phyloP scores from a whole-genome alignment of 2,329 filamentous ascomycete species.

The Tolypocladium ovalisporum region DNA sequence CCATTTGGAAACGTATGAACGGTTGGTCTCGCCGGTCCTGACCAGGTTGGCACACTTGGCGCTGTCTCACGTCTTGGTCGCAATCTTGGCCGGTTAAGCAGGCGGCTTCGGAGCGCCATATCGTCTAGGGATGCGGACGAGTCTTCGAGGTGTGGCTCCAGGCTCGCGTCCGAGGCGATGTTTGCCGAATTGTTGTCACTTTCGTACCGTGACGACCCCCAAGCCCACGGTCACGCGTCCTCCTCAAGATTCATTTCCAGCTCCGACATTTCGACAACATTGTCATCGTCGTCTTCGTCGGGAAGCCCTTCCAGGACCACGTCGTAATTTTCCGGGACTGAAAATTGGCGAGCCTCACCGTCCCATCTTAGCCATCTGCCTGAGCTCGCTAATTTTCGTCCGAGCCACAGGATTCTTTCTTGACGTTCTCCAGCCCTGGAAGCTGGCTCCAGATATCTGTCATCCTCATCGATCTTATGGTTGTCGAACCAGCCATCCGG shows the following conservation, averaged over 20 bases:
- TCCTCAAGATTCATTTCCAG: not conserved
- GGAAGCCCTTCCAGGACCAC: constrained; percentile 15
- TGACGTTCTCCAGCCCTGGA: constrained; percentile 47
- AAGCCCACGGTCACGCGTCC: not conserved
- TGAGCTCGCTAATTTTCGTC: constrained; percentile 30
- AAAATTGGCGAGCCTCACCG: constrained; percentile 23
- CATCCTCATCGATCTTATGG: constrained; percentile 54
- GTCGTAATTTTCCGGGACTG: constrained; percentile 25
- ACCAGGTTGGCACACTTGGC: not conserved
- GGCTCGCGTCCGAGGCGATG: not conserved
- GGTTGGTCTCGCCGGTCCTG: not conserved
- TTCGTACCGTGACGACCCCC: not conserved
- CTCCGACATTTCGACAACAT: not conserved
- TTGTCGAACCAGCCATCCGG: constrained; percentile 47
- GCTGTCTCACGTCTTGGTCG: not conserved
- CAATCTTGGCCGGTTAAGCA: not conserved
- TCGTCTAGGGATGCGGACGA: not conserved
- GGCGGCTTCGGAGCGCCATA: not conserved
- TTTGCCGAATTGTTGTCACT: not conserved
- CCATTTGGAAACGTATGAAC: not conserved
- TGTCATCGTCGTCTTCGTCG: constrained; percentile 1
- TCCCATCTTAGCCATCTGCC: constrained; percentile 37
- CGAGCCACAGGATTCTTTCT: constrained; percentile 49
- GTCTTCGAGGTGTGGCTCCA: not conserved
- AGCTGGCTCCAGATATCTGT: constrained; percentile 50